Conservation (phyloP, 192 early-diverging fungal species). For the Coemansia sp. region DNA sequence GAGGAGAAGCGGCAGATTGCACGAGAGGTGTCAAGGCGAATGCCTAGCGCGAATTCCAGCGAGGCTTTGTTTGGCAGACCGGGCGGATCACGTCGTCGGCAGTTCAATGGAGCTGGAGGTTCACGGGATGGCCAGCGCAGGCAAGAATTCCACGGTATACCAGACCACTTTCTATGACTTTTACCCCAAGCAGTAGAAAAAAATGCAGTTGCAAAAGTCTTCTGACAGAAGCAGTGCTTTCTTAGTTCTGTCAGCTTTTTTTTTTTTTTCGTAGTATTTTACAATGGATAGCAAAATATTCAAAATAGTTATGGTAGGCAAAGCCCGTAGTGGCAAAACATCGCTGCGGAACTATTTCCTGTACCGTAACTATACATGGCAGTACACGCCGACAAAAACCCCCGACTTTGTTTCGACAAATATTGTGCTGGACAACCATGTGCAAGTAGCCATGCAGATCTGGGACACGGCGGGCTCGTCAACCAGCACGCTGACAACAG, state of each 20-base stretch:
- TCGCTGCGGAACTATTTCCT: slow-evolving; percentile 47
- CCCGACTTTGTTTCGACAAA: slow-evolving; percentile 50
- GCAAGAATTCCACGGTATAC: slow-evolving; percentile 8
- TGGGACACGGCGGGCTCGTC: slow-evolving; percentile 43
- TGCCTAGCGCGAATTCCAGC: no score
- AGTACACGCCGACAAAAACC: slow-evolving; percentile 24
- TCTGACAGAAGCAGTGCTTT: neutral
- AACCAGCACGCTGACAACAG: slow-evolving; percentile 13
- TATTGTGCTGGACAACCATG: slow-evolving; percentile 16
- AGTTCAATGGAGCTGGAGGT: neutral
- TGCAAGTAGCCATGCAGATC: slow-evolving; percentile 38
- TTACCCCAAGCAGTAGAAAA: neutral
- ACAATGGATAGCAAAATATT: slow-evolving; percentile 26
- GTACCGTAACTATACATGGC: slow-evolving; percentile 33
- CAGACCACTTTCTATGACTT: slow-evolving; percentile 14
- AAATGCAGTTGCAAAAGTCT: neutral
- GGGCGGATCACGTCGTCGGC: slow-evolving; percentile 11
- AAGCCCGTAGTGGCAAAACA: slow-evolving; percentile 35
- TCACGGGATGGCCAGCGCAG: no score
- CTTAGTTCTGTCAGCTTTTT: neutral
- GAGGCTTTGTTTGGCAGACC: no score
- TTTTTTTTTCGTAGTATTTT: neutral
- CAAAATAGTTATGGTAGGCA: slow-evolving; percentile 46
- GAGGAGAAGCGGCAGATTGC: slow-evolving; percentile 26
- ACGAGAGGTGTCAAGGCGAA: slow-evolving; percentile 15